Conservation (phyloP, 2,329 filamentous ascomycete species). For the Colletotrichum tabaci region DNA sequence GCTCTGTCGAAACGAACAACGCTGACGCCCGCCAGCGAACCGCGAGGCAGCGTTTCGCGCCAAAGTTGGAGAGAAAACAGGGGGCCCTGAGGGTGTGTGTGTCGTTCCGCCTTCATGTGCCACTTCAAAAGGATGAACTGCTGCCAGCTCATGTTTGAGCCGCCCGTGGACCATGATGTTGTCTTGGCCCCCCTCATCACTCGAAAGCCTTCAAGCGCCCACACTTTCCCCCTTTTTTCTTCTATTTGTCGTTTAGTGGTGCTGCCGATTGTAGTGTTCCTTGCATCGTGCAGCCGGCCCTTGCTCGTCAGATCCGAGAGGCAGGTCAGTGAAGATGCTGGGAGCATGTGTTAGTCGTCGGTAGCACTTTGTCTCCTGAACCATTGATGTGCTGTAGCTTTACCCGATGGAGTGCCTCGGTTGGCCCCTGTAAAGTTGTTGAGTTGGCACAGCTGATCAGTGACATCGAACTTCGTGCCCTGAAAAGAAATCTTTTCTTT, state of each 20-base stretch:
- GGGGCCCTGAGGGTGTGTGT: too few species aligned
- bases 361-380: neutral
- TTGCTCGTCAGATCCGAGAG: neutral
- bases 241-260: neutral
- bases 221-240: too few species aligned
- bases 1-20: neutral
- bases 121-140: neutral
- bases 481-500: too few species aligned
- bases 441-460: neutral
- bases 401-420: too few species aligned
- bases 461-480: neutral
- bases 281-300: conserved; percentile 26
- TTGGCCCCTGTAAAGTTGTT: neutral
- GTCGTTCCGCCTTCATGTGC: neutral
- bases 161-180: neutral
- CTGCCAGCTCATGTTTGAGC: neutral
- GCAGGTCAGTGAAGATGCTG: neutral
- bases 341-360: neutral
- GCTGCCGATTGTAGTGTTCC: conserved; percentile 13
- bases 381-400: neutral
- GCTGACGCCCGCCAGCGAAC: neutral
- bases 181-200: neutral
- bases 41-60: neutral
- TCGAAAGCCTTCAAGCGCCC: too few species aligned
- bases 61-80: too few species aligned